These are phyloP conservation scores for Synchytrium microbalum DNA, from an alignment of 371 early-diverging fungal species.

Conservation along the genomic window DNA sequence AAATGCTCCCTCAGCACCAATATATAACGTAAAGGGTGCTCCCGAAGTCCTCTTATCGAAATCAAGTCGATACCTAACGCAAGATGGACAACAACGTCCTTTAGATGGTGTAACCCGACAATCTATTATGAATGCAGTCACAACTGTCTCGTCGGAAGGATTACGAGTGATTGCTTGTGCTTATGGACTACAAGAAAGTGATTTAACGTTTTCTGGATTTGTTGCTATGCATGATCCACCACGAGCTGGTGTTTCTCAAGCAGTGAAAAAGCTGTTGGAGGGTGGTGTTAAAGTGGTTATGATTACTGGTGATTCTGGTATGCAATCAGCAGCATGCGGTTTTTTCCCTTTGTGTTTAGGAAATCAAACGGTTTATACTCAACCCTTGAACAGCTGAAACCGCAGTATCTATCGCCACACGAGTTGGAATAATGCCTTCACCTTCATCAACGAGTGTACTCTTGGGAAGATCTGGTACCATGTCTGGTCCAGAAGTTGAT, in stretches of 20 bases:
- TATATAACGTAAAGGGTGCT: conserved; percentile 66
- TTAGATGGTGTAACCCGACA: conserved; percentile 16
- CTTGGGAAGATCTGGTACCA: conserved; percentile 20
- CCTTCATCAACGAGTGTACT: conserved; percentile 5
- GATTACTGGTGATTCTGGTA: conserved; percentile 86
- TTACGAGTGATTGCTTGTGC: conserved; percentile 85
- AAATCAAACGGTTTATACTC: conserved; percentile 1
- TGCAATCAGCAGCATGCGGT: neutral
- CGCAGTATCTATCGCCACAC: conserved; percentile 5
- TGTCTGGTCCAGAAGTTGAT: conserved; percentile 71
- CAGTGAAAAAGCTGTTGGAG: conserved; percentile 50
- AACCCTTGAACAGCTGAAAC: conserved; percentile 3
- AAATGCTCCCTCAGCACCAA: conserved; percentile 1
- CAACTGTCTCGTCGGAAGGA: conserved; percentile 37
- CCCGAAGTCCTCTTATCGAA: conserved; percentile 62
- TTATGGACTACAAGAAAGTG: conserved; percentile 47
- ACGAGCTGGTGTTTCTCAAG: conserved; percentile 59
- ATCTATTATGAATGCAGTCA: conserved; percentile 5
- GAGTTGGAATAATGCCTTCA: neutral
- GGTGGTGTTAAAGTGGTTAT: conserved; percentile 73
- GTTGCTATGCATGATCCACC: conserved; percentile 84
- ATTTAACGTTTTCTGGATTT: conserved; percentile 68
- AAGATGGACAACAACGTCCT: conserved; percentile 25
- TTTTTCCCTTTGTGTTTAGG: conserved; percentile 4
- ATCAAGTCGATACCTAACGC: conserved; percentile 51